These are phyloP conservation scores for Claviceps maximensis DNA, from an alignment of 2,329 filamentous ascomycete genomes.

Conservation along the genomic window DNA sequence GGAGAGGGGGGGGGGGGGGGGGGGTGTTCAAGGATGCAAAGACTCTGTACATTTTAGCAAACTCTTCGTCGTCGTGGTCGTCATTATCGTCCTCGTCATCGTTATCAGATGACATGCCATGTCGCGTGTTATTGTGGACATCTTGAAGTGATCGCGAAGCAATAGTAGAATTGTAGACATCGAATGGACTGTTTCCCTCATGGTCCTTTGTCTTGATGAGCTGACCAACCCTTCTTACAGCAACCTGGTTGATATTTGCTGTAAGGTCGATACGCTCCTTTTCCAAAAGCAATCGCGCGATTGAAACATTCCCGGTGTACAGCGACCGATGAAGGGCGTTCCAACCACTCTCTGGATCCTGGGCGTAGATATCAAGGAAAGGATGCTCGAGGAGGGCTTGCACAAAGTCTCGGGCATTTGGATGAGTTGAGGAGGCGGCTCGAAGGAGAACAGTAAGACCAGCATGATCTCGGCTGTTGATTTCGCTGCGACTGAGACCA, in stretches of 20 bases:
- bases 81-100: slow-evolving; percentile 41
- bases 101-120: slow-evolving; percentile 41
- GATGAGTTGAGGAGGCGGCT: slow-evolving; percentile 60
- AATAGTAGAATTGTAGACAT: slow-evolving; percentile 82
- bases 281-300: slow-evolving; percentile 69
- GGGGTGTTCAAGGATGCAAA: not conserved
- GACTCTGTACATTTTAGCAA: slow-evolving; percentile 17
- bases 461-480: slow-evolving; percentile 73
- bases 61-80: slow-evolving; percentile 30
- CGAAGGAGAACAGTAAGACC: slow-evolving; percentile 78
- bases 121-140: slow-evolving; percentile 31
- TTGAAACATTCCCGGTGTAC: slow-evolving; percentile 77
- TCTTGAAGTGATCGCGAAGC: slow-evolving; percentile 54
- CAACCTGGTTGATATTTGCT: slow-evolving; percentile 42
- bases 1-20: too few species aligned
- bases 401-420: slow-evolving; percentile 61
- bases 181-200: slow-evolving; percentile 88
- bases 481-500: slow-evolving; percentile 44
- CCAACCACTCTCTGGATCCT: slow-evolving; percentile 90
- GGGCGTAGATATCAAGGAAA: slow-evolving; percentile 69
- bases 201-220: slow-evolving; percentile 92
- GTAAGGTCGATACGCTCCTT: slow-evolving; percentile 56
- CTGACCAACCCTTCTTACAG: slow-evolving; percentile 50
- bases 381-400: slow-evolving; percentile 70
- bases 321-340: slow-evolving; percentile 84